A percentile compares a stretch with the other conserved stretches of the same genome.
phyloP scores from a whole-genome alignment of 2,329 filamentous ascomycete species.

The Cadophora gregata region DNA sequence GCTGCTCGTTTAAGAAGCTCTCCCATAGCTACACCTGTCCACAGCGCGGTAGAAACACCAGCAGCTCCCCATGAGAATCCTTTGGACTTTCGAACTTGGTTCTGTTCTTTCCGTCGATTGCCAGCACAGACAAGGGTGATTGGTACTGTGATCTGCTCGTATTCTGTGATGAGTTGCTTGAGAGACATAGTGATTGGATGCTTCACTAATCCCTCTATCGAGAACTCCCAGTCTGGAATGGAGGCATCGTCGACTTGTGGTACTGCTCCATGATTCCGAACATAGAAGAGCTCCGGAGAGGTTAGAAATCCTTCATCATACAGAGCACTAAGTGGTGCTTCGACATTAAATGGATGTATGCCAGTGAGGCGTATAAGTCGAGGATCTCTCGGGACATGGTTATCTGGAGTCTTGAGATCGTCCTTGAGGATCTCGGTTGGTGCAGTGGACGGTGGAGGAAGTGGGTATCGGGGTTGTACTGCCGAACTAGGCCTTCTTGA shows the following conservation, averaged over 20 bases:
- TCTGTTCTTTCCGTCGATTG: conserved; percentile 92
- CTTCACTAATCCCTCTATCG: conserved; percentile 83
- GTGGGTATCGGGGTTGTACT: conserved; percentile 48
- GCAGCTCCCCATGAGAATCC: conserved; percentile 94
- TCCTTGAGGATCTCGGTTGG: conserved; percentile 70
- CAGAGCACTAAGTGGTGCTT: conserved; percentile 79
- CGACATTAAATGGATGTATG: conserved; percentile 89
- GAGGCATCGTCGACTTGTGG: conserved; percentile 75
- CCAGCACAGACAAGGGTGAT: conserved; percentile 91
- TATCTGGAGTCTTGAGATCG: conserved; percentile 84
- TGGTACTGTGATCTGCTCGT: conserved; percentile 83
- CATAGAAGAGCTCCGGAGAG: conserved; percentile 86
- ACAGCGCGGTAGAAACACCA: conserved; percentile 84
- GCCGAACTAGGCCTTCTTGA: conserved; percentile 33
- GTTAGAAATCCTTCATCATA: conserved; percentile 86
- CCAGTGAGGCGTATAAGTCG: conserved; percentile 87
- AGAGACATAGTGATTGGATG: conserved; percentile 76
- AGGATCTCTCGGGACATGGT: conserved; percentile 79
- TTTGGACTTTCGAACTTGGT: conserved; percentile 86
- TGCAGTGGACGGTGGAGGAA: conserved; percentile 68
- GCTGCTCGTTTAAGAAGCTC: conserved; percentile 73
- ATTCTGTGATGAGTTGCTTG: conserved; percentile 73
- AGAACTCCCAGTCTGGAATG: conserved; percentile 80
- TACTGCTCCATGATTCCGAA: conserved; percentile 87
- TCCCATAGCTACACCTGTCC: conserved; percentile 79